These are phyloP conservation scores for Candida tunisiensis DNA, from an alignment of 1,139 yeast genomes.

Conservation along the genomic window DNA sequence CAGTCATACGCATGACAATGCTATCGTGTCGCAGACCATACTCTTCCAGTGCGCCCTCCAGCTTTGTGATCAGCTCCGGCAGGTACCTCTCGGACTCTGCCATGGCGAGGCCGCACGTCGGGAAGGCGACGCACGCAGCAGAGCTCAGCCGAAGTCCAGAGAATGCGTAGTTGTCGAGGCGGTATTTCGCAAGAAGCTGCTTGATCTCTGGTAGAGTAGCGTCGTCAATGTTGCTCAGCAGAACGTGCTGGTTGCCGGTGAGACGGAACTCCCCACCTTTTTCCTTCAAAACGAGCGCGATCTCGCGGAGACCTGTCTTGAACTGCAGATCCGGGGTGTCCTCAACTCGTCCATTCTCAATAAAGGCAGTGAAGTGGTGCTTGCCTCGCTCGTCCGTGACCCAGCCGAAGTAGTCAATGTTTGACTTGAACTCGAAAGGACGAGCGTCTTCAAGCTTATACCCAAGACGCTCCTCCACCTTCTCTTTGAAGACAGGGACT, in stretches of 20 bases:
- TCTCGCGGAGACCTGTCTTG: constrained; percentile 67
- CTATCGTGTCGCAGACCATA: constrained; percentile 90
- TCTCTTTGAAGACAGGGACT: constrained; percentile 58
- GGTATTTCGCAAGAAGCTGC: constrained; percentile 48
- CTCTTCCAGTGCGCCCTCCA: constrained; percentile 77
- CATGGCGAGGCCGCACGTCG: constrained; percentile 98
- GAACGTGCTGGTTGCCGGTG: constrained; percentile 90
- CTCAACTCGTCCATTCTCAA: constrained; percentile 95
- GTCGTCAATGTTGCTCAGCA: constrained; percentile 59
- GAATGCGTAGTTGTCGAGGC: constrained; percentile 70
- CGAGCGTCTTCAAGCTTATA: constrained; percentile 53
- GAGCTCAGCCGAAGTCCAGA: constrained; percentile 79
- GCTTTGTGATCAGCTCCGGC: constrained; percentile 64
- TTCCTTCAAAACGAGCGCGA: constrained; percentile 53
- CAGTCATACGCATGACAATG: constrained; percentile 96
- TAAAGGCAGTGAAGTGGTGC: constrained; percentile 85
- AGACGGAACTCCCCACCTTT: constrained; percentile 68
- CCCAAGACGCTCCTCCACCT: constrained; percentile 70
- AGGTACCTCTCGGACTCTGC: constrained; percentile 95
- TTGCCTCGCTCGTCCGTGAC: constrained; percentile 70
- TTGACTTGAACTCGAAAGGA: constrained; percentile 66
- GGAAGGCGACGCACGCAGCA: constrained; percentile 97
- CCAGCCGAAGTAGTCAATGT: constrained; percentile 93
- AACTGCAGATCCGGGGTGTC: constrained; percentile 84
- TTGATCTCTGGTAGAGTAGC: constrained; percentile 49